Evolutionary conservation across 345 rosid genomes (phyloP).

Genomic region (Euphorbia peplus): DNA sequence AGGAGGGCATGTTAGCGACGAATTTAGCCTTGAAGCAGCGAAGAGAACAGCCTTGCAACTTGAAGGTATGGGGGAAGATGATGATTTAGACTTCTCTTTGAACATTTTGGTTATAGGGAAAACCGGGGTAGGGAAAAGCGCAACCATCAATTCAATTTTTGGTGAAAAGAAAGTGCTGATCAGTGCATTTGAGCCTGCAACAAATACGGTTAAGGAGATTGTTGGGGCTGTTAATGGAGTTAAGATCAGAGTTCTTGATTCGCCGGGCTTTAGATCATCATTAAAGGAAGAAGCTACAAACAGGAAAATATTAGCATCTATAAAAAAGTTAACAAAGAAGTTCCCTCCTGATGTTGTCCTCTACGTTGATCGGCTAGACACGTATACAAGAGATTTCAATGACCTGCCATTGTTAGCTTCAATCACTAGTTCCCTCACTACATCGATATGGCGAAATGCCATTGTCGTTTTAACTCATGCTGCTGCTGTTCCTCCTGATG

Average conservation of each 20-base stretch:
- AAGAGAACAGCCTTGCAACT: slow-evolving; percentile 36
- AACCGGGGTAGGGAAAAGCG: slow-evolving; percentile 88
- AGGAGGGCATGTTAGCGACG: slow-evolving; percentile 26
- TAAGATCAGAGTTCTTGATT: slow-evolving; percentile 51
- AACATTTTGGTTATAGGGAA: slow-evolving; percentile 71
- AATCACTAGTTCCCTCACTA: slow-evolving; percentile 44
- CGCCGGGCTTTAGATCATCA: slow-evolving; percentile 66
- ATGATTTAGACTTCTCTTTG: slow-evolving; percentile 48
- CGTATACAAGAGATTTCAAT: slow-evolving; percentile 25
- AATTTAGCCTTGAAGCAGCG: slow-evolving; percentile 33
- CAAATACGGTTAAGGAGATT: slow-evolving; percentile 43
- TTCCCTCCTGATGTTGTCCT: slow-evolving; percentile 67
- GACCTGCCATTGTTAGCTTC: slow-evolving; percentile 47
- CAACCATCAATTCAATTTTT: slow-evolving; percentile 68
- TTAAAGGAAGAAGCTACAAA: slow-evolving; percentile 47
- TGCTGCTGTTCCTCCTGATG: slow-evolving; percentile 51
- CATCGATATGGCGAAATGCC: slow-evolving; percentile 64
- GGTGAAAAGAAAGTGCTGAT: slow-evolving; percentile 42
- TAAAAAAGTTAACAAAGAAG: slow-evolving; percentile 48
- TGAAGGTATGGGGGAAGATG: slow-evolving; percentile 38
- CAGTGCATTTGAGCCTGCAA: slow-evolving; percentile 54
- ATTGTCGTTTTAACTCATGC: slow-evolving; percentile 66
- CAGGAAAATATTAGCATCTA: slow-evolving; percentile 47
- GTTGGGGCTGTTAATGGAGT: slow-evolving; percentile 50
- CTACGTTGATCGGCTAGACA: slow-evolving; percentile 69